A percentile compares a stretch with the other conserved stretches of the same genome.
These are phyloP conservation scores for Mycena haematopus DNA, from an alignment of 768 basidiomycete species.

Conservation along the genomic window DNA sequence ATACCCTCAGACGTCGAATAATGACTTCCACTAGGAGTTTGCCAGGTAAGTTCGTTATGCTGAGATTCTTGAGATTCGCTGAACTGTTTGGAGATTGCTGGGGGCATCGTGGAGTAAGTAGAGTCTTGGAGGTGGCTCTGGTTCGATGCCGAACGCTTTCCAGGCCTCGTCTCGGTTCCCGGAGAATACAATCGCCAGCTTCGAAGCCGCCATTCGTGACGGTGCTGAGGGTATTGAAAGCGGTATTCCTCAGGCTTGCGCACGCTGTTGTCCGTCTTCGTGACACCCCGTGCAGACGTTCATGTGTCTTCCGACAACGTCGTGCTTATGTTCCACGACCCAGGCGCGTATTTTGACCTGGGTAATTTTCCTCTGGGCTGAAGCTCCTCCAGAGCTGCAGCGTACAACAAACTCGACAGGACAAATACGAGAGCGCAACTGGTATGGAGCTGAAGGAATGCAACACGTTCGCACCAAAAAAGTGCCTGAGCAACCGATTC, in stretches of 20 bases:
- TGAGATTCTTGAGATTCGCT: neutral
- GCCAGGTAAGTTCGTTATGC: slow-evolving; percentile 11
- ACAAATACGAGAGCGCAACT: slow-evolving; percentile 73
- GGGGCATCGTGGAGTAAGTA: slow-evolving; percentile 56
- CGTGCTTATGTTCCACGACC: slow-evolving; percentile 97
- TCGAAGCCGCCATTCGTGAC: slow-evolving; percentile 93
- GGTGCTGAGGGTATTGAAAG: slow-evolving; percentile 97
- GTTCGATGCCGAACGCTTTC: slow-evolving; percentile 11
- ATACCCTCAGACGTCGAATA: slow-evolving; percentile 7
- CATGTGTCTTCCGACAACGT: slow-evolving; percentile 89
- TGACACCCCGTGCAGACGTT: slow-evolving; percentile 81
- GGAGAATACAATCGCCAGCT: slow-evolving; percentile 95
- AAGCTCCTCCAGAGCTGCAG: slow-evolving; percentile 55
- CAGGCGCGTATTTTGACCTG: slow-evolving; percentile 53
- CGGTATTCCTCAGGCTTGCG: slow-evolving; percentile 78
- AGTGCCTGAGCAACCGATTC: slow-evolving; percentile 84
- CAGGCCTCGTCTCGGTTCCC: slow-evolving; percentile 87
- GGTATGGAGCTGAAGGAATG: slow-evolving; percentile 76
- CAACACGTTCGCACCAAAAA: slow-evolving; percentile 81
- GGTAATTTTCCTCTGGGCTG: slow-evolving; percentile 31
- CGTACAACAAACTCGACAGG: slow-evolving; percentile 86
- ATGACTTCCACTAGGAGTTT: slow-evolving; percentile 18
- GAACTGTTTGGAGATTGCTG: slow-evolving; percentile 65
- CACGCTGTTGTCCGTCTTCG: slow-evolving; percentile 42
- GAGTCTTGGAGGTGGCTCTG: neutral